Evolutionary conservation across 2,329 filamentous ascomycete species (phyloP), one percentile per base, ranked within the genome.

Genomic region (Tricladium varicosporioides): DNA sequence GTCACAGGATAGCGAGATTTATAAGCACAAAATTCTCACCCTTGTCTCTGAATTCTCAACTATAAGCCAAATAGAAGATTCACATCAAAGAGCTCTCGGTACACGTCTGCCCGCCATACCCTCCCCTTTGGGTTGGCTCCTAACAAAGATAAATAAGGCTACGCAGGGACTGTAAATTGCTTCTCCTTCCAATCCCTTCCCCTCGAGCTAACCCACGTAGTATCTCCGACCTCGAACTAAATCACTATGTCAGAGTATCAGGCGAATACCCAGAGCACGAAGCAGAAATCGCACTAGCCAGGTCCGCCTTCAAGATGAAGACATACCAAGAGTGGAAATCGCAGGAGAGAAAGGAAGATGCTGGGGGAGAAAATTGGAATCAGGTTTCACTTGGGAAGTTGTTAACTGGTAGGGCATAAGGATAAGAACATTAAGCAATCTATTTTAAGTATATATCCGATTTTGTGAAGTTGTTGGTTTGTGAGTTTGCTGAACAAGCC

Each of bases 301-400:
- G 53, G 13, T 32, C 45, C 11, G 60, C 56, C 11, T 58, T 45
- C 13, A 54, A 56, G 36, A 60, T 63, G 57, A 61, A 52, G 51
- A 60, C 52, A 1, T 61, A 59, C 36, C 51, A 56, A 18, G 57
- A 64, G 15, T 64, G 60, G 58, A 48, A 56, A n/a, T 7, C 18
- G 2, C 31, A 53, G 14, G 47, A 51, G 44, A 54, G 31, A 22
- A 51, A 48, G 10, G 48, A 44, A 15, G 59, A 27, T 15, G n/a
- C 32, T 7, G 10, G 32, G n/a, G 13, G 13, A 15, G 45, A 15
- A 5, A 50, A 48, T 19, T 60, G 60, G 57, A 62, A 62, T 45
- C 48, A 57, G 16, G 54, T 58, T n/a, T 57, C 53, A 14, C 33
- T 62, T 27, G 50, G 33, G 33, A 58, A 58, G 49, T 50, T 62